Evolutionary conservation across 345 rosid species (phyloP).

Genomic region (Gynandropsis gynandra): DNA sequence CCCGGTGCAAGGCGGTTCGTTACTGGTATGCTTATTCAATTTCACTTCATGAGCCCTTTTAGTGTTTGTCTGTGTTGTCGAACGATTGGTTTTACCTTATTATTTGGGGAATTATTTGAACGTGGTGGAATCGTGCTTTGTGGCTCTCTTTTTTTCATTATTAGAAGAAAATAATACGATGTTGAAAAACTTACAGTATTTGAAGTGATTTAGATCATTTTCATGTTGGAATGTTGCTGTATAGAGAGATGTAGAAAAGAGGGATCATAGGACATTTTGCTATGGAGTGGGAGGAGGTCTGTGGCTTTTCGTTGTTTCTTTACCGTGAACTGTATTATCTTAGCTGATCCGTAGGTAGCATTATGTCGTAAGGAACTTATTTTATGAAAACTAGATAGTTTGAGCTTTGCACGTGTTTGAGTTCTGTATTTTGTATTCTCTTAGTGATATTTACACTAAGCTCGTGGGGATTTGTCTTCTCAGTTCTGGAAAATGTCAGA

Average conservation of each 20-base stretch:
- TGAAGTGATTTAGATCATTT: constrained; percentile 4
- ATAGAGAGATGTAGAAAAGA: not conserved
- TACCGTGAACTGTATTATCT: not conserved
- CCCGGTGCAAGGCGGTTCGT: constrained; percentile 79
- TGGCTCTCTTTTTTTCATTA: not conserved
- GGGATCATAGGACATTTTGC: not conserved
- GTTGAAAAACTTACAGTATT: not conserved
- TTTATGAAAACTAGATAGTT: constrained; percentile 11
- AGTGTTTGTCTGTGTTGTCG: constrained; percentile 4
- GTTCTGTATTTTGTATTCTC: constrained; percentile 7
- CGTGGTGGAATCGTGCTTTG: constrained; percentile 1
- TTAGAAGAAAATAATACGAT: constrained; percentile 4
- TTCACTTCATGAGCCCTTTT: not conserved
- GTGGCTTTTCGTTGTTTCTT: not conserved
- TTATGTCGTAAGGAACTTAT: constrained; percentile 4
- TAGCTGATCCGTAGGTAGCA: not conserved
- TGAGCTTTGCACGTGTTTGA: constrained; percentile 1
- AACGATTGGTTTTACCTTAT: constrained; percentile 1
- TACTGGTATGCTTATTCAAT: constrained; percentile 60
- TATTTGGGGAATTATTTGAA: not conserved
- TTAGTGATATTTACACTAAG: constrained; percentile 14
- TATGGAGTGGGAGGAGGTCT: not conserved
- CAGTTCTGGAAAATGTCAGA: constrained; percentile 90
- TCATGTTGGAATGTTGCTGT: constrained; percentile 8
- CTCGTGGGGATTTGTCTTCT: constrained; percentile 10